These are phyloP conservation scores for Strigomonas oncopelti DNA, from an alignment of 208 protist species.

Conservation along the genomic window DNA sequence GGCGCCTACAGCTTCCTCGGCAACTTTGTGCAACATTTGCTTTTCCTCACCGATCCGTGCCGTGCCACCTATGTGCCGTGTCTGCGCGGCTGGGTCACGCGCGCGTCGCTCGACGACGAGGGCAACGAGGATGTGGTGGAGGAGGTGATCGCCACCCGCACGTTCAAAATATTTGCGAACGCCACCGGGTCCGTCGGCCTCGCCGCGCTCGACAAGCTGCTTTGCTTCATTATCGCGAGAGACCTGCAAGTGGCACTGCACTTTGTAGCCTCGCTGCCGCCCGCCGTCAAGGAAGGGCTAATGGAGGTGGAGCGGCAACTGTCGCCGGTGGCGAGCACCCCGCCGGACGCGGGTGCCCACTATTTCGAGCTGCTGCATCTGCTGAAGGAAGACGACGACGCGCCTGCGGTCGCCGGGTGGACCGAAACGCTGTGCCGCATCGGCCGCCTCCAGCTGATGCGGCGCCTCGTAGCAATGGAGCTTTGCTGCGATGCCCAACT, in stretches of 20 bases:
- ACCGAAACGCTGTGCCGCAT: constrained; percentile 44
- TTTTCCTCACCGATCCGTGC: constrained; percentile 78
- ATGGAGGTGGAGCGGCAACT: constrained; percentile 11
- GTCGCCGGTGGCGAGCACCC: background rate
- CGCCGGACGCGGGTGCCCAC: background rate
- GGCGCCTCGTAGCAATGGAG: constrained; percentile 86
- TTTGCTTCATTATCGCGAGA: constrained; percentile 91
- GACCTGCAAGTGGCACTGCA: constrained; percentile 73
- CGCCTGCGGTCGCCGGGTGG: constrained; percentile 25
- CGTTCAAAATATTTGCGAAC: constrained; percentile 79
- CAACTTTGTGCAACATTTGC: constrained; percentile 86
- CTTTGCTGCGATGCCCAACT: constrained; percentile 80
- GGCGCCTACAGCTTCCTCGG: constrained; percentile 87
- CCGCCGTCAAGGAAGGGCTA: constrained; percentile 12
- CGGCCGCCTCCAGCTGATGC: constrained; percentile 80
- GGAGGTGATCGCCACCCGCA: constrained; percentile 82
- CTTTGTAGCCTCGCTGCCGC: constrained; percentile 23
- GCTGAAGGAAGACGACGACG: constrained; percentile 34
- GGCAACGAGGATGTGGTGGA: constrained; percentile 12
- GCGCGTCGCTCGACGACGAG: constrained; percentile 18
- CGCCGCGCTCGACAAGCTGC: constrained; percentile 77
- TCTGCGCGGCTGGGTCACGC: constrained; percentile 86
- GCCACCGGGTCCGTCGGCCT: constrained; percentile 81
- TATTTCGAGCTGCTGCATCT: constrained; percentile 7
- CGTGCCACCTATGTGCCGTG: constrained; percentile 79